Conservation (phyloP, 345 rosid genomes). For the Theobroma cacao region DNA sequence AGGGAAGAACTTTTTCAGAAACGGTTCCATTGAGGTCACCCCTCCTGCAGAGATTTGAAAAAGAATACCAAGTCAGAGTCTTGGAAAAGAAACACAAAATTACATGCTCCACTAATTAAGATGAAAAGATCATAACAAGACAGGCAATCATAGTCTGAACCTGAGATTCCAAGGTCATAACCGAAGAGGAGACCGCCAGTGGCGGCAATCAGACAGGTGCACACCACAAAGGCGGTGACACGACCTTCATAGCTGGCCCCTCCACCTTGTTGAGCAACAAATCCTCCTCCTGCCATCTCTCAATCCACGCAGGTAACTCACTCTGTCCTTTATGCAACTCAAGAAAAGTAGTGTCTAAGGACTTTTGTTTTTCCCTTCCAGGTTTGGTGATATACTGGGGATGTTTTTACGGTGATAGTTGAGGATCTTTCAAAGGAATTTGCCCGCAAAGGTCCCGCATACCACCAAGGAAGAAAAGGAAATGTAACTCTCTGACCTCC, state of each 20-base stretch:
- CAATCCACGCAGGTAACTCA: neutral
- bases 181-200: conserved; percentile 87
- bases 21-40: conserved; percentile 78
- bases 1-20: conserved; percentile 65
- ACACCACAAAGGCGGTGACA: conserved; percentile 53
- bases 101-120: too few species aligned
- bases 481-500: neutral
- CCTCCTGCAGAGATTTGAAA: conserved; percentile 45
- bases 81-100: neutral
- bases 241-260: conserved; percentile 45
- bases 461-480: neutral
- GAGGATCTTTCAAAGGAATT: neutral
- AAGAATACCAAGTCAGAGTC: neutral
- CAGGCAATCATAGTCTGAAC: conserved; percentile 14
- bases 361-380: neutral
- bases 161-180: conserved; percentile 83
- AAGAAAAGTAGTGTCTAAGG: neutral
- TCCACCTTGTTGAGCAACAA: conserved; percentile 29
- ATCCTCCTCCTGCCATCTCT: conserved; percentile 59
- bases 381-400: neutral
- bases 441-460: neutral
- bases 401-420: neutral
- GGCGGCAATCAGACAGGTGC: conserved; percentile 75
- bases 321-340: neutral
- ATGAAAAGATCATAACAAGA: neutral